Base-by-base conservation (phyloP, 2,329 filamentous ascomycete genomes). In the Colletotrichum sp. region DNA sequence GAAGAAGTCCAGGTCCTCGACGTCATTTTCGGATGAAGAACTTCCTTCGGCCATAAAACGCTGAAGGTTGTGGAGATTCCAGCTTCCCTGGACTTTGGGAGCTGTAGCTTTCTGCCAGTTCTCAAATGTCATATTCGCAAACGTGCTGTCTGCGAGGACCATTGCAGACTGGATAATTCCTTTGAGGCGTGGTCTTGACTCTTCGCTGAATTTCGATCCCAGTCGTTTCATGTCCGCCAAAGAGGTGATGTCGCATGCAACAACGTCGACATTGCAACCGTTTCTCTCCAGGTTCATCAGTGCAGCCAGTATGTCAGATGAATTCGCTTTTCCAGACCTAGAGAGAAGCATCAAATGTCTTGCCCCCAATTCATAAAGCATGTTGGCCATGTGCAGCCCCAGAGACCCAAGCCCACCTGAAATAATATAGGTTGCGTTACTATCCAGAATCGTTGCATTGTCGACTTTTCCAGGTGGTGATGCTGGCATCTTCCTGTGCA, bases 81-180 rank as follows among this genome's bases (percentile, higher is more conserved):
- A 64, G 16, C 73, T 74, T 16, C 78, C 79, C 10, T 57, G 32
- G 6, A 72, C 71, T 69, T 79, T 80, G 24, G 78, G 77, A 26
- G 30, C 34, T n/a, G 76, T 68, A 8, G 78, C 79, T 4, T 26
- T 32, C 18, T 15, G 26, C 75, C 77, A 79, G 30, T 78, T 28
- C 10, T 68, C 69, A 21, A 64, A 64, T 12, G 73, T 71, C 78
- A 80, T 79, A 62, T 78, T 74, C 13, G 52, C 10, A 32, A 72
- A 76, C 16, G 71, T 77, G 24, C 57, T 55, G 73, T 79, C 79
- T 21, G 75, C 60, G 1, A 84, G 73, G 1, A 84, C 80, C 83
- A 84, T 82, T 3, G 82, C 82, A 4, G 79, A 81, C 60, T 84
- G 82, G 6, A 84, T 81, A 3, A 83, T 69, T 8, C 81, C 81